phyloP scores from a whole-genome alignment of 2,329 filamentous ascomycete species.

The Pseudomassariella vexata region DNA sequence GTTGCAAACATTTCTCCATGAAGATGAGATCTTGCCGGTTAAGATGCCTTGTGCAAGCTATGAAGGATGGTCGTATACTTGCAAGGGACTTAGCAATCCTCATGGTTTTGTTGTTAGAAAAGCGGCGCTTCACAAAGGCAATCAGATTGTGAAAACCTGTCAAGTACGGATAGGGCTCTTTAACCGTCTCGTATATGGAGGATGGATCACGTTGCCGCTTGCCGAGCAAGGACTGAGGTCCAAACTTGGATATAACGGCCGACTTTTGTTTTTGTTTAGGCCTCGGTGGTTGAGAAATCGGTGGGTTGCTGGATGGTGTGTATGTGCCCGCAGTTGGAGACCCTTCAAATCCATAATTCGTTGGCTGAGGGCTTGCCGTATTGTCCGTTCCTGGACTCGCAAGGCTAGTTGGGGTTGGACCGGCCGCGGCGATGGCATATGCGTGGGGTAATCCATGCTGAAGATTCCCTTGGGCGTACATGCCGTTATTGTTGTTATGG shows the following conservation, averaged over 20 bases:
- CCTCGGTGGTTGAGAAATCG: constrained; percentile 28
- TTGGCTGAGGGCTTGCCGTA: constrained; percentile 54
- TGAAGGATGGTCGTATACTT: constrained; percentile 87
- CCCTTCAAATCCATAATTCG: constrained; percentile 47
- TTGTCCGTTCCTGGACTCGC: constrained; percentile 61
- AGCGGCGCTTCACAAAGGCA: constrained; percentile 71
- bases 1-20: constrained; percentile 96
- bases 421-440: constrained; percentile 57
- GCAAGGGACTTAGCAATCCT: constrained; percentile 83
- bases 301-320: constrained; percentile 21
- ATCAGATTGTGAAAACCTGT: constrained; percentile 85
- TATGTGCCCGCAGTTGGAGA: constrained; percentile 41
- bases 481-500: constrained; percentile 32
- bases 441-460: constrained; percentile 60
- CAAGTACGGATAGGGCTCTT: constrained; percentile 87
- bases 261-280: constrained; percentile 42
- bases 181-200: constrained; percentile 81
- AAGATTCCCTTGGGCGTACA: constrained; percentile 52
- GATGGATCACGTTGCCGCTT: constrained; percentile 69
- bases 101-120: constrained; percentile 69
- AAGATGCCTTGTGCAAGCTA: constrained; percentile 84
- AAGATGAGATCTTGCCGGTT: constrained; percentile 87
- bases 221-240: constrained; percentile 45
- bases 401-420: constrained; percentile 46
- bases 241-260: constrained; percentile 29